Evolutionary conservation across 2,329 filamentous ascomycete genomes (phyloP), one percentile per base, ranked within the genome.

Genomic region (Pseudogymnoascus sp.): DNA sequence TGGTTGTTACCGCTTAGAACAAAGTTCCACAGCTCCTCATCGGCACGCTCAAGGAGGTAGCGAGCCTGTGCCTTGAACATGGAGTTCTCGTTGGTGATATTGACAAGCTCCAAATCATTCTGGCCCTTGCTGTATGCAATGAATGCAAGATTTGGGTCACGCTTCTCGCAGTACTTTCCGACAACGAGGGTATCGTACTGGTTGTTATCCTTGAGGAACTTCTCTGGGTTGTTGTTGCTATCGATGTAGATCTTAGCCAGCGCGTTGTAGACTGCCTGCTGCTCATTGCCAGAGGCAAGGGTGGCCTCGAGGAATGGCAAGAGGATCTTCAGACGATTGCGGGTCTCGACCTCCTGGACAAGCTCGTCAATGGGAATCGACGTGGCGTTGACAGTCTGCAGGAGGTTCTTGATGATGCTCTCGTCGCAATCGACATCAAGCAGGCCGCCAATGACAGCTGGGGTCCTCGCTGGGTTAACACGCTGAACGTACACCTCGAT

Each of bases 201-300:
- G 71, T 97, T 91, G 72, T 99, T 99, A 78, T 97, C 91, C 79
- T 94, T 96, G 60, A 99, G 80, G 80, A 99, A 99, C 73, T 90
- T 90, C 81, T 99, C 94, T 0, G 94, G 94, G 74, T 97, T 92
- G 78, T 97, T 96, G 82, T 99, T 99, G 68, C 87, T 92, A 76
- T 99, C 94, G 63, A 99, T 99, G 78, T 99, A 99, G 69, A 99
- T 99, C 84, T 99, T 99, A 60, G 94, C 94, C 31, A 99, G 82
- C 5, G 94, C 95, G 68, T 99, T 97, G 82, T 89, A 97, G 15
- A 99, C 90, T 48, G 93, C 95, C 74, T 96, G 92, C 75, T 99
- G 92, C 74, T 96, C 89, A 77, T 96, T 97, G 48, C 94, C 94
- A 60, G 87, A 85, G 59, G 90, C 87, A 58, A 99, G 80, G 8